phyloP scores from a whole-genome alignment of 805 yeast genomes.

The Candida fluviatilis region DNA sequence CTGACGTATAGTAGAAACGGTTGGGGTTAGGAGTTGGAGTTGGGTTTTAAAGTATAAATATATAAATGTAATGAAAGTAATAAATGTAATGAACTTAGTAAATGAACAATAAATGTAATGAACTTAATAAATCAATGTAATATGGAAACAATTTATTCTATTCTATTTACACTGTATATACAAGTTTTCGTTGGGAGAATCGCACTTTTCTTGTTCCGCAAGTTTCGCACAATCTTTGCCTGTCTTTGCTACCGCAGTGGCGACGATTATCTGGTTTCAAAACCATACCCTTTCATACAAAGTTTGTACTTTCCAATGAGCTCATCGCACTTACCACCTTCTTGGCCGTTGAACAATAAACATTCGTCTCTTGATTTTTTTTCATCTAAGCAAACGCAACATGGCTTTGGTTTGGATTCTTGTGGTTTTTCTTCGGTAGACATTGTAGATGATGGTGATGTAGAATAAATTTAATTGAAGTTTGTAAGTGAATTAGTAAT shows the following conservation, averaged over 20 bases:
- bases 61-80: no score
- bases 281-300: conserved; percentile 94
- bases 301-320: conserved; percentile 68
- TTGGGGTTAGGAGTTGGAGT: background rate
- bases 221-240: no score
- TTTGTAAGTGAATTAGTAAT: background rate
- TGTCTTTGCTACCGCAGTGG: no score
- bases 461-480: background rate
- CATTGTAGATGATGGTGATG: conserved; percentile 4
- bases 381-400: conserved; percentile 90
- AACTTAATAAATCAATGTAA: no score
- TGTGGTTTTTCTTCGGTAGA: conserved; percentile 9
- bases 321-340: conserved; percentile 73
- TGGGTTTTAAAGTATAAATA: background rate
- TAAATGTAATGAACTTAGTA: no score
- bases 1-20: background rate
- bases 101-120: no score
- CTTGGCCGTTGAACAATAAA: conserved; percentile 76
- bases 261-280: conserved; percentile 39
- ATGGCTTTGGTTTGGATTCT: conserved; percentile 76
- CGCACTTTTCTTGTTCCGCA: no score
- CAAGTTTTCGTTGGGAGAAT: no score
- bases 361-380: conserved; percentile 85
- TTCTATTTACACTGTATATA: background rate
- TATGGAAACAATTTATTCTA: background rate